These are phyloP conservation scores for Typha latifolia DNA, from an alignment of 176 grass and related monocot genomes.

Conservation along the genomic window DNA sequence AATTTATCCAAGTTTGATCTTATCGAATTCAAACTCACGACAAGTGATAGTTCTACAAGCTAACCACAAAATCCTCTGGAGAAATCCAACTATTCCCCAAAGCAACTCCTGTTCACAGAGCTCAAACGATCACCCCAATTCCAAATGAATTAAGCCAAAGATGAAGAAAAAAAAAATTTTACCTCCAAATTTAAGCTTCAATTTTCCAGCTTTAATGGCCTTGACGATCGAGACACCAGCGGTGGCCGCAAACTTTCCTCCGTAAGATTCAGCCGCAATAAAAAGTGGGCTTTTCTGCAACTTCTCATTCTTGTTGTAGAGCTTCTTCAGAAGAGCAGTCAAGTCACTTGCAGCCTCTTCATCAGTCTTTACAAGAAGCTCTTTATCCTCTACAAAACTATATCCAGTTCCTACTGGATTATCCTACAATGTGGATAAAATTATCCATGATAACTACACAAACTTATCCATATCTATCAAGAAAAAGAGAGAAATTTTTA, in stretches of 20 bases:
- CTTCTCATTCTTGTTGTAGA: constrained; percentile 21
- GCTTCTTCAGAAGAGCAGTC: constrained; percentile 37
- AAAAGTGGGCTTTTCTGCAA: constrained; percentile 54
- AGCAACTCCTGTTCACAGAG: constrained; percentile 36
- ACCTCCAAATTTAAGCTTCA: constrained; percentile 53
- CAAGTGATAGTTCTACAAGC: neutral
- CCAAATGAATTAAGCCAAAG: neutral
- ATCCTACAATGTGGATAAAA: constrained; percentile 30
- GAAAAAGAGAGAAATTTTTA: too few relatives aligned
- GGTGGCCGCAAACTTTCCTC: constrained; percentile 88
- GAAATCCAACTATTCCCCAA: constrained; percentile 94
- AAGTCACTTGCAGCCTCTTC: constrained; percentile 61
- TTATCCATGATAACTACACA: neutral
- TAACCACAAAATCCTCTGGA: constrained; percentile 64
- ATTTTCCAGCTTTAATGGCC: constrained; percentile 32
- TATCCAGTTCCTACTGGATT: constrained; percentile 84
- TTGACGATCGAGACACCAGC: constrained; percentile 40
- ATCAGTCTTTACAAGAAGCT: constrained; percentile 50
- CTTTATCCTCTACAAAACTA: constrained; percentile 69
- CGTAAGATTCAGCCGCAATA: constrained; percentile 91
- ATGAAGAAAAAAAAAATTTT: neutral
- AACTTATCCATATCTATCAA: neutral
- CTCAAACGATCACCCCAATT: neutral
- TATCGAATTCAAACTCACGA: neutral
- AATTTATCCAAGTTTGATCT: neutral